Evolutionary conservation across 345 rosid genomes (phyloP).

Genomic region (Sonneratia alba): DNA sequence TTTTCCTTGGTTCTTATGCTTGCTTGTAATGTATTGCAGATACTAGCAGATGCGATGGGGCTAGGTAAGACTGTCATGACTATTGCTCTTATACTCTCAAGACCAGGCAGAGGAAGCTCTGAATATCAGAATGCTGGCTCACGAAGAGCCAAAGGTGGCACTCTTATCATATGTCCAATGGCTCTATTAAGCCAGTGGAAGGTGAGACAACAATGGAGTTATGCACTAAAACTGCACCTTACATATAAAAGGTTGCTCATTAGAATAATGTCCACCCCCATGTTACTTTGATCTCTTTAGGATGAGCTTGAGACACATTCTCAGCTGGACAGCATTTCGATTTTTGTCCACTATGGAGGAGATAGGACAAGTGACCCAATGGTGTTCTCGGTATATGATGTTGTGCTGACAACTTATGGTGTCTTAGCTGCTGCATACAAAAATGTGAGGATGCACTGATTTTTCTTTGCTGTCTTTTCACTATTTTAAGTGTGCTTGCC

Average conservation of each 20-base stretch:
- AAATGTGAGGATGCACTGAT: constrained; percentile 24
- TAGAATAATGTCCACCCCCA: not conserved
- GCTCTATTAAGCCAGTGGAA: constrained; percentile 70
- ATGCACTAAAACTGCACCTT: not conserved
- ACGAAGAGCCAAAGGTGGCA: constrained; percentile 42
- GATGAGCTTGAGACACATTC: constrained; percentile 69
- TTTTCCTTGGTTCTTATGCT: not conserved
- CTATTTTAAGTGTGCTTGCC: not conserved
- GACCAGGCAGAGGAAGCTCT: constrained; percentile 33
- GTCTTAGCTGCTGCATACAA: constrained; percentile 48
- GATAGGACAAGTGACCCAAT: constrained; percentile 41
- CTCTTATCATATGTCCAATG: constrained; percentile 72
- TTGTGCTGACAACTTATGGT: constrained; percentile 67
- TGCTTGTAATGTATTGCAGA: constrained; percentile 19
- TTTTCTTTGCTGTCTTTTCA: not conserved
- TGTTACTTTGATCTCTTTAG: constrained; percentile 18
- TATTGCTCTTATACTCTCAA: constrained; percentile 55
- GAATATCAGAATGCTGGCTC: constrained; percentile 1
- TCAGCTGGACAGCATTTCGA: constrained; percentile 29
- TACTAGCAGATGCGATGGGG: constrained; percentile 76
- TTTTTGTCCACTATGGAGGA: constrained; percentile 60
- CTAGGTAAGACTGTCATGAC: constrained; percentile 81
- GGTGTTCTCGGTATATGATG: constrained; percentile 40
- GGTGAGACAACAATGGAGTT: constrained; percentile 21
- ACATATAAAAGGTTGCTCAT: not conserved